Base-by-base conservation (phyloP, 129 eudicot genomes). In the Arctium lappa region DNA sequence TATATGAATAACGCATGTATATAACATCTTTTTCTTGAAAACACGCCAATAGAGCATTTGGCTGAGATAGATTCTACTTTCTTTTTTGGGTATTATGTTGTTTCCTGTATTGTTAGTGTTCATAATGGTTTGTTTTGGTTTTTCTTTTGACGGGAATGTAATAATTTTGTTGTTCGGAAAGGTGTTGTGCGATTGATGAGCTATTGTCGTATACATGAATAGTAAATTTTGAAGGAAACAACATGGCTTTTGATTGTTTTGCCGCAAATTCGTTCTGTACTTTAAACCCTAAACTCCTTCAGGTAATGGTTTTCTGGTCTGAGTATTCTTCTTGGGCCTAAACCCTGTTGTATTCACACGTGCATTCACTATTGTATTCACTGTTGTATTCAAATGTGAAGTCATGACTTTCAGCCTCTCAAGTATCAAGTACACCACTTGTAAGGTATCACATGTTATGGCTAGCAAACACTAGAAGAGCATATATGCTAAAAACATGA, bases 131-230 rank as follows among this genome's bases (percentile, higher is more conserved):
- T 72, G 37, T 44, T 42, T 71, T 77, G 60, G 86, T 6, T 79
- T 79, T 56, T 56, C 53, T 37, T 12, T 36, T 53, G 40, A 46
- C 73, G 27, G 65, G 37, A 32, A 30, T 83, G 79, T 38, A 72
- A 78, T 83, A 83, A 63, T 72, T 79, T 84, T 78, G 38, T 22
- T 72, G 79, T 84, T 29, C 40, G 42, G 83, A 84, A 60, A 60
- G 74, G 3, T 71, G 36, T 82, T 75, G 81, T 74, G 40, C 22
- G 79, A 44, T 62, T 73, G 32, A 39, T 78, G 69, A 78, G 82
- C 38, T 65, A 36, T 37, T 71, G 77, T 72, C 63, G 31, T 2
- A 39, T 74, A 39, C 11, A 11, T 2, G 33, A 31, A 63, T 10
- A 15, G 65, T 38, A 29, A 30, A 27, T 71, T 79, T 30, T 44